A percentile compares a stretch with the other conserved stretches of the same genome.
These are phyloP conservation scores for Tulasnella sp. DNA, from an alignment of 768 basidiomycete species.

Conservation along the genomic window DNA sequence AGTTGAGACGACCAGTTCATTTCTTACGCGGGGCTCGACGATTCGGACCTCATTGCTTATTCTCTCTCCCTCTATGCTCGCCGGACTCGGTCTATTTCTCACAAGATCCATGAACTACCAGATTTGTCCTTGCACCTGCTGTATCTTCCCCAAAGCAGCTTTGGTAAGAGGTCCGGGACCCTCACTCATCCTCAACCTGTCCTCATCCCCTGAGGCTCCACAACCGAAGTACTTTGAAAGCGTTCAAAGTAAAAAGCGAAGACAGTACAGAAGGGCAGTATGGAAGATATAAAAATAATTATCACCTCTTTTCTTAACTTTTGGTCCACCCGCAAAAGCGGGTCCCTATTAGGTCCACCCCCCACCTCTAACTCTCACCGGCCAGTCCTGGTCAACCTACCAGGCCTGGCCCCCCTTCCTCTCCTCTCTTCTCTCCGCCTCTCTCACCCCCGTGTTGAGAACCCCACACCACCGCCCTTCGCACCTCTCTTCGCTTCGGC, in stretches of 20 bases:
- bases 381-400: not conserved
- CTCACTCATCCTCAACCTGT: no score
- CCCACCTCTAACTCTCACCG: not conserved
- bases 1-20: no score
- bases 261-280: not conserved
- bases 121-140: no score
- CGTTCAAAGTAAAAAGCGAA: not conserved
- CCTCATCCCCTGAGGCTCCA: no score
- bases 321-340: not conserved
- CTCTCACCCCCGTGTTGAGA: slow-evolving; percentile 4
- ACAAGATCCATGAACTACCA: no score
- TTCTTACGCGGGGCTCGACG: no score
- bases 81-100: no score
- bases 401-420: not conserved
- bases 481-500: not conserved
- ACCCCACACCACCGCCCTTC: slow-evolving; percentile 12
- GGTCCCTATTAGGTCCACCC: not conserved
- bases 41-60: no score
- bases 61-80: no score
- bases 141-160: no score
- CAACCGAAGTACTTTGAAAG: no score
- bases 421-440: not conserved
- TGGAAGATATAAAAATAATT: not conserved
- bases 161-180: no score
- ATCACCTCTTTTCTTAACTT: not conserved